Evolutionary conservation across 2,329 filamentous ascomycete species (phyloP).

Genomic region (Cladosporium sp.): DNA sequence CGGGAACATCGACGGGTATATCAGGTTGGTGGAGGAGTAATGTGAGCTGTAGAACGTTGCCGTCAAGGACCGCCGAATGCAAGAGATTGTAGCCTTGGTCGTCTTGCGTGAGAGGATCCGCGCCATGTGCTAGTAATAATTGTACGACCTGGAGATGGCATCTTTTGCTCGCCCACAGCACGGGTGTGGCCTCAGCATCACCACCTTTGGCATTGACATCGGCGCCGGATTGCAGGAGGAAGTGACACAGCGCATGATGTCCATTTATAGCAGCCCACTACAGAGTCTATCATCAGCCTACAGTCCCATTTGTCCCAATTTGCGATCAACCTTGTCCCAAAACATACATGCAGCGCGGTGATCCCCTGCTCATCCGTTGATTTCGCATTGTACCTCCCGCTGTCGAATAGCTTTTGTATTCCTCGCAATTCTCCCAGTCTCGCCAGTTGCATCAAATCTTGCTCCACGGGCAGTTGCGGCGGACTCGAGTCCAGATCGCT

Average conservation of each 20-base stretch:
- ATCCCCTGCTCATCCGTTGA: constrained; percentile 90
- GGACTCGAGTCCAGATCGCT: constrained; percentile 32
- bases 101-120: constrained; percentile 87
- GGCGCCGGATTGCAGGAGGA: constrained; percentile 79
- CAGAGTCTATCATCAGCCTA: constrained; percentile 9
- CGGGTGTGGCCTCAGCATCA: constrained; percentile 86
- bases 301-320: background rate
- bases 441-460: constrained; percentile 95
- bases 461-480: constrained; percentile 50
- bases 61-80: constrained; percentile 94
- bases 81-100: constrained; percentile 97
- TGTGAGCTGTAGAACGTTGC: constrained; percentile 84
- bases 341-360: constrained; percentile 81
- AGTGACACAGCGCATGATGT: constrained; percentile 95
- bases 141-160: constrained; percentile 97
- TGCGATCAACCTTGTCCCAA: background rate
- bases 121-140: constrained; percentile 83
- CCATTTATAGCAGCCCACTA: constrained; percentile 99
- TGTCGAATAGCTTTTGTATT: constrained; percentile 87
- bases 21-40: constrained; percentile 83
- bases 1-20: constrained; percentile 86
- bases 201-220: constrained; percentile 94
- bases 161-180: constrained; percentile 95
- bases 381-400: constrained; percentile 73
- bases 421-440: constrained; percentile 78